Base-by-base conservation (phyloP, 768 basidiomycete genomes). In the Polyporus arcularius region DNA sequence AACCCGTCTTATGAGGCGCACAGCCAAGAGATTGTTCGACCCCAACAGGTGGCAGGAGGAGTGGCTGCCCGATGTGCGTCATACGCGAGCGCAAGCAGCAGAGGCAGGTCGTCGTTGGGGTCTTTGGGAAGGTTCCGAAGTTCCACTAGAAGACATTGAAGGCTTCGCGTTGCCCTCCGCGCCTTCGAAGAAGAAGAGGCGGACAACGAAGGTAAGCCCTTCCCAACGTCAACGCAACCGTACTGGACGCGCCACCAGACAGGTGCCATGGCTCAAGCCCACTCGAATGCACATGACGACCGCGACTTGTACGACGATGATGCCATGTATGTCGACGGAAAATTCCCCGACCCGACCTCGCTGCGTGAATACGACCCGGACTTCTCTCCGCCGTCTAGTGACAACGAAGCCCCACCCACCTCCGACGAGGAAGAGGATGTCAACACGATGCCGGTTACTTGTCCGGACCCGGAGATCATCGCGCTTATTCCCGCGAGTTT, bases 381-480 rank as follows among this genome's bases (percentile, higher is more conserved):
- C 65, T 87, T 87, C 67, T 82, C 82, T 11, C 79, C 80, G n/a
- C 67, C 70, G 7, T 84, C 84, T 9, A 26, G 21, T 12, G 46
- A 48, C 4, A 79, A 81, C 21, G 73, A 72, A 12, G 74, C 78
- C 6, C 76, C 79, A n/a, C 45, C 75, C 48, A 71, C 72, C 14
- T 65, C 64, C 42, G 53, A 68, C 11, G 61, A 41, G 58, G 56
- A 18, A 40, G 53, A 68, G 10, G 61, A 41, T 57, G 56, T n/a
- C 72, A 78, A 41, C 53, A 54, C 70, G 1, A 74, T 72, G 26
- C 21, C 65, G 3, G 10, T 43, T 32, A 47, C 60, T 0, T 53
- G 65, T 11, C 60, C 57, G 14, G 56, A 71, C 64, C 63, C 63
- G 49, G 57, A 61, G 42, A 49, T 75, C 38, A 14, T 59, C 56